phyloP scores from a whole-genome alignment of 2,329 filamentous ascomycete species.

The Diplodia mutila region DNA sequence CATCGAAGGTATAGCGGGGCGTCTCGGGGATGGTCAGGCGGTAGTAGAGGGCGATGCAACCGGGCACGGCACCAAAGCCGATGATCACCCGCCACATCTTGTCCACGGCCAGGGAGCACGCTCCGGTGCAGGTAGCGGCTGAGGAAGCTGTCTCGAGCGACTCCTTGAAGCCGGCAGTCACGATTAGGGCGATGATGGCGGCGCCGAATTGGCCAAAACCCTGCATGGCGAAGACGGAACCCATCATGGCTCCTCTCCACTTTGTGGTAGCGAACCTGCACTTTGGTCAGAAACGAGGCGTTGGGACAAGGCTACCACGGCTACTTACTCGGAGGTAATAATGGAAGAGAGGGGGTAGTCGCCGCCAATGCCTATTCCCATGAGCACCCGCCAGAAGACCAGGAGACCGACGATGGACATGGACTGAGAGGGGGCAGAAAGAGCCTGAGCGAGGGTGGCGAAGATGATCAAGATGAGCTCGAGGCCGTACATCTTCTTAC shows the following conservation, averaged over 20 bases:
- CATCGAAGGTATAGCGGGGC: constrained; percentile 84
- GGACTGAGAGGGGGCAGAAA: constrained; percentile 40
- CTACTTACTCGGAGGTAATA: constrained; percentile 73
- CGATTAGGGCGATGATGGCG: constrained; percentile 75
- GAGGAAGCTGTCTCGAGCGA: constrained; percentile 59
- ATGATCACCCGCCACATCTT: constrained; percentile 87
- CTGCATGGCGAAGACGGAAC: constrained; percentile 84
- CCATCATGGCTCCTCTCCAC: constrained; percentile 88
- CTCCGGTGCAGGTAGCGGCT: constrained; percentile 61
- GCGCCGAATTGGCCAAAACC: constrained; percentile 78
- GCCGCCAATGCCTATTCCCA: constrained; percentile 58
- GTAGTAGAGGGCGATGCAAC: constrained; percentile 81
- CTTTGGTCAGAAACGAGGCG: background rate
- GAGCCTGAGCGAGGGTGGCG: constrained; percentile 44
- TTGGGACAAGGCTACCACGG: too few species aligned
- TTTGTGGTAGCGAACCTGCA: constrained; percentile 73
- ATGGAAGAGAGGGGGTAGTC: constrained; percentile 83
- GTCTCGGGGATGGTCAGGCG: constrained; percentile 87
- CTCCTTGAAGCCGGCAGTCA: constrained; percentile 71
- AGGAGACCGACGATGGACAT: constrained; percentile 44
- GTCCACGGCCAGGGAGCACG: constrained; percentile 73
- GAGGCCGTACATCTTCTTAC: constrained; percentile 79
- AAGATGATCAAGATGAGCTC: constrained; percentile 47
- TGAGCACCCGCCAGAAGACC: constrained; percentile 47
- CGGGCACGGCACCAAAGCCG: constrained; percentile 79